A percentile compares a stretch with the other conserved stretches of the same genome.
These are phyloP conservation scores for Rhizoclosmatium sp. DNA, from an alignment of 192 early-diverging fungal genomes.

Conservation along the genomic window DNA sequence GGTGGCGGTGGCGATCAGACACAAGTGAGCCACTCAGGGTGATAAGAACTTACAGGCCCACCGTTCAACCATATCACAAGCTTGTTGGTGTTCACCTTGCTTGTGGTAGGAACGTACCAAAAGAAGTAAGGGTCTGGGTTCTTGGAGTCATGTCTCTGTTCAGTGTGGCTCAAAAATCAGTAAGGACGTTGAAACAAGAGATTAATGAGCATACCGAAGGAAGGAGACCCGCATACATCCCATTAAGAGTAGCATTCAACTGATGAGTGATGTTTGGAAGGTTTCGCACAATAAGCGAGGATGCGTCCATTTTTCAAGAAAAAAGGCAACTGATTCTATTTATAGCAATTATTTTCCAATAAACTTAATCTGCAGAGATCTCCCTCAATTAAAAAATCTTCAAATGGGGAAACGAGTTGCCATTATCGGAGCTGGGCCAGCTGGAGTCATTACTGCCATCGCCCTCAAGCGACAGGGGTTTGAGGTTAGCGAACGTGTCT, in stretches of 20 bases:
- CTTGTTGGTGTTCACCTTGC: constrained; percentile 57
- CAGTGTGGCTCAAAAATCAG: not conserved
- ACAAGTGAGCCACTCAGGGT: too few relatives aligned
- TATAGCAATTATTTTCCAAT: too few relatives aligned
- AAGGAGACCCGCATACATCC: not conserved
- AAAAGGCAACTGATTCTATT: too few relatives aligned
- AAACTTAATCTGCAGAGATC: too few relatives aligned
- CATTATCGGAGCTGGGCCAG: constrained; percentile 1
- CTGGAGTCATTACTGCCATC: not conserved
- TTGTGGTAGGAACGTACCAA: constrained; percentile 73
- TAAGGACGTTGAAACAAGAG: not conserved
- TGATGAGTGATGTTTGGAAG: not conserved
- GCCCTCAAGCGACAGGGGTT: not conserved
- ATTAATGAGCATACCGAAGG: not conserved
- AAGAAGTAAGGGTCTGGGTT: constrained; percentile 44
- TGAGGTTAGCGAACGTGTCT: not conserved
- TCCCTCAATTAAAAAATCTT: not conserved
- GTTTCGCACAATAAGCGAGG: not conserved
- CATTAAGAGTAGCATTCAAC: not conserved
- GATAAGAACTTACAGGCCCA: constrained; percentile 9
- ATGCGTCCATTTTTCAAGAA: not conserved
- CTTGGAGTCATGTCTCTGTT: not conserved
- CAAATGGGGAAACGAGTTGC: not conserved
- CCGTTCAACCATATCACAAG: constrained; percentile 47
- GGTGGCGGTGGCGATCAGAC: too few relatives aligned